Conservation (phyloP, 169 alveolate species). For the Pseudocohnilembus persalinus region DNA sequence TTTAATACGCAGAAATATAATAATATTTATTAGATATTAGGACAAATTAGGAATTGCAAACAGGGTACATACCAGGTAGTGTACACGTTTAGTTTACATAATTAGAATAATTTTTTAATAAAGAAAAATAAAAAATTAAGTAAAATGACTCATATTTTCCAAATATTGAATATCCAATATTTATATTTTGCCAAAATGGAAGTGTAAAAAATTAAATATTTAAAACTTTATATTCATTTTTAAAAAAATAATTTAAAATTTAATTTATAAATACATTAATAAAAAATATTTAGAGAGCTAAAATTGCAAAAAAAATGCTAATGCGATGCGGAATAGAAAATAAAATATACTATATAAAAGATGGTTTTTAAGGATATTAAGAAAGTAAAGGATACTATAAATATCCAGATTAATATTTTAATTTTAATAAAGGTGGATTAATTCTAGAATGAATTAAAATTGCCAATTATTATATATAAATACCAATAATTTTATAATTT, state of each 20-base stretch:
- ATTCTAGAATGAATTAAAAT: background rate
- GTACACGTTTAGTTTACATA: background rate
- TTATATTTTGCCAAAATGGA: background rate
- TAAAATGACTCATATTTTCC: no score
- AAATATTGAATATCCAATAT: background rate
- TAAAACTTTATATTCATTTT: no score
- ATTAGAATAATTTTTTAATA: no score
- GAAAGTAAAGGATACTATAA: background rate
- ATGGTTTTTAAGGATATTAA: background rate
- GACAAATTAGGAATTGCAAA: background rate
- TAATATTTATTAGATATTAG: background rate
- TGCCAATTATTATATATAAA: no score
- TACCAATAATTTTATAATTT: no score
- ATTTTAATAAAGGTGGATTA: background rate
- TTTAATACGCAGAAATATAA: no score
- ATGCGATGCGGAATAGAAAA: background rate
- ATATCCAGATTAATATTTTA: background rate
- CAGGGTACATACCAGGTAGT: background rate
- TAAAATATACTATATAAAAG: background rate
- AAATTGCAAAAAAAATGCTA: background rate
- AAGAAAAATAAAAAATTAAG: background rate
- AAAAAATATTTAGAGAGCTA: background rate
- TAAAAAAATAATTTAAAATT: no score
- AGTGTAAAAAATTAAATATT: background rate
- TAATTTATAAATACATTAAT: no score